Evolutionary conservation across 2,329 filamentous ascomycete genomes (phyloP).

Genomic region (Herpotrichia juniperi): DNA sequence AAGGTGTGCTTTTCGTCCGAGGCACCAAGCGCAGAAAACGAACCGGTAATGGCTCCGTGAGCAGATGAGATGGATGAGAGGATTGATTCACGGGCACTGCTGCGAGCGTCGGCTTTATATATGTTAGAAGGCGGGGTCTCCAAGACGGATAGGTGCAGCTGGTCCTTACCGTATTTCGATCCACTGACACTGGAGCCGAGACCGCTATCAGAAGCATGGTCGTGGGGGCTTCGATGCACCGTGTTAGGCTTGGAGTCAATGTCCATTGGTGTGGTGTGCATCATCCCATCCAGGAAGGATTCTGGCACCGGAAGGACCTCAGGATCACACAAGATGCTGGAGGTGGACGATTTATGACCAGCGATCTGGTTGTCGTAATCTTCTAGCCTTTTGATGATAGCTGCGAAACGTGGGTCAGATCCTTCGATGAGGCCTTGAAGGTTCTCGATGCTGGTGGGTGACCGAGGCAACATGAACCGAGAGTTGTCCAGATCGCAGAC

Average conservation of each 20-base stretch:
- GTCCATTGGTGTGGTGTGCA: conserved; percentile 45
- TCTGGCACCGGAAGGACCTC: conserved; percentile 57
- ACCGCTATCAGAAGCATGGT: conserved; percentile 84
- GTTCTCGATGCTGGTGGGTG: conserved; percentile 55
- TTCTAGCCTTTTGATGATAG: conserved; percentile 51
- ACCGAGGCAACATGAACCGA: conserved; percentile 53
- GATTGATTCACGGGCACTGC: conserved; percentile 40
- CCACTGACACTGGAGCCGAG: conserved; percentile 81
- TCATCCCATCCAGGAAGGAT: conserved; percentile 47
- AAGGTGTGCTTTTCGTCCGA: conserved; percentile 61
- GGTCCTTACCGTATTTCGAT: conserved; percentile 48
- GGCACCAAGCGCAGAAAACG: conserved; percentile 47
- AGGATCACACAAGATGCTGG: conserved; percentile 53
- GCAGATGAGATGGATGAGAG: conserved; percentile 44
- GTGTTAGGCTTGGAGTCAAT: conserved; percentile 45
- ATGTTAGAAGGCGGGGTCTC: conserved; percentile 34
- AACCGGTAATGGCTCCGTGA: conserved; percentile 52
- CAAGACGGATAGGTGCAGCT: conserved; percentile 21
- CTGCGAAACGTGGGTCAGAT: conserved; percentile 51
- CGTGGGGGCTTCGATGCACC: conserved; percentile 53
- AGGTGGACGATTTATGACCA: conserved; percentile 37
- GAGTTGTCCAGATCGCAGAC: conserved; percentile 47
- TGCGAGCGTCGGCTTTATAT: conserved; percentile 42
- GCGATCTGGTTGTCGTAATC: conserved; percentile 53
- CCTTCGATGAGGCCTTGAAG: conserved; percentile 56